Evolutionary conservation across 2,329 filamentous ascomycete genomes (phyloP), one percentile per base, ranked within the genome.

Genomic region (Furcasterigmium furcatum): DNA sequence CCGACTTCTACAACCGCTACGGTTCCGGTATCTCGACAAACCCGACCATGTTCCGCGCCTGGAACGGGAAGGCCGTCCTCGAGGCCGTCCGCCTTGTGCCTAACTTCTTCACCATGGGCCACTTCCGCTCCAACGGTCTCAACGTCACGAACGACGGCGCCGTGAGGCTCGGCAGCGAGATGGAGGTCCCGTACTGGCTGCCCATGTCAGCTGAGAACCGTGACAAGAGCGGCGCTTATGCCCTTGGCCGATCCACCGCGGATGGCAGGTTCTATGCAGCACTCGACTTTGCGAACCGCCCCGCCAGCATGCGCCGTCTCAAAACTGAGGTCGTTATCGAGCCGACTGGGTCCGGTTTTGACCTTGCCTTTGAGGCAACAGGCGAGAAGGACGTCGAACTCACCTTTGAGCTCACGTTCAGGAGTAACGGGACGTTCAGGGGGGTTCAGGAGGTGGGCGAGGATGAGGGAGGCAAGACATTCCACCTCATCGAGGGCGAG

Each of bases 31-130:
- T 53, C 10, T 53, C 51, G 20, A 53, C 51, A 13, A 53, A 53
- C 44, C 51, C 51, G 40, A 51, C 49, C 29, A 36, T 53, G 30
- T 53, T 53, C 42, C 49, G 51, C 27, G 51, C 51, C 7, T 53
- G 49, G 47, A 53, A 53, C 41, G 51, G 51, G 41, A 22, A 43
- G 21, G 29, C 42, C 3, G 47, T 44, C 10, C 47, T 53, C 21
- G 51, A 53, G 34, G 51, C 25, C 32, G 43, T 53, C 20, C 51
- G 51, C 5, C 41, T 53, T 18, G 45, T 51, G 24, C 49, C 51
- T 13, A 48, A 53, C 44, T 53, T 53, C 49, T 53, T 53, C 51
- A 48, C 49, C 44, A 53, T 53, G 51, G 51, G 51, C 9, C 51
- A 53, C 47, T 53, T 53, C 46, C 49, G 51, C 10, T 53, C 51